Conservation (phyloP, 805 yeast species). For the Saccharomycopsis sp. region DNA sequence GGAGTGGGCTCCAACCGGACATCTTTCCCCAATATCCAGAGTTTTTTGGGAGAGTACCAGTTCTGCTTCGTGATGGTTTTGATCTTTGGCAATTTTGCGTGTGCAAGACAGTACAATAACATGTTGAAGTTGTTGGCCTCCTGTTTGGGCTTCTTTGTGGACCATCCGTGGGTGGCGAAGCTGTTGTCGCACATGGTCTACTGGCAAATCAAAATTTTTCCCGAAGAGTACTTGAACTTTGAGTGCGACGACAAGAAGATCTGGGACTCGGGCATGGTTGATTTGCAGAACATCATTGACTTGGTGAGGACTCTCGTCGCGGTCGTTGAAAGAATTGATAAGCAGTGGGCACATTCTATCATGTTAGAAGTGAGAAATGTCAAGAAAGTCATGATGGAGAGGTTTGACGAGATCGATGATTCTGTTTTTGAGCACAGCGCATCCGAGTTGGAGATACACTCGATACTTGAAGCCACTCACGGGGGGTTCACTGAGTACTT, state of each 20-base stretch:
- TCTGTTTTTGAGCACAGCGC: too few relatives aligned
- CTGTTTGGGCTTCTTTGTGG: neutral
- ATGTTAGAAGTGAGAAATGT: too few relatives aligned
- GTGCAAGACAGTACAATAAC: conserved; percentile 41
- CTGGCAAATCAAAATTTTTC: neutral
- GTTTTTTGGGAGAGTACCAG: conserved; percentile 46
- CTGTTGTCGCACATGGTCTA: neutral
- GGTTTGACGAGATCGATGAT: neutral
- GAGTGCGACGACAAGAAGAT: neutral
- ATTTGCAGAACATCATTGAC: neutral
- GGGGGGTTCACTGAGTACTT: neutral
- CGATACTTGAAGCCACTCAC: neutral
- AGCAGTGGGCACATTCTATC: too few relatives aligned
- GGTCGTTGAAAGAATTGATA: neutral
- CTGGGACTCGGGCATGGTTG: conserved; percentile 1
- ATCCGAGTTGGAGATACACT: too few relatives aligned
- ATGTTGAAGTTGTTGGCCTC: neutral
- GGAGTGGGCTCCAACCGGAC: too few relatives aligned
- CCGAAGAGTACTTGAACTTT: neutral
- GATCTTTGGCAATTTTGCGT: conserved; percentile 53
- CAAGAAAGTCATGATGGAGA: neutral
- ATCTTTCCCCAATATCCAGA: conserved; percentile 30
- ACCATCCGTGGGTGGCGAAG: neutral
- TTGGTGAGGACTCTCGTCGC: neutral
- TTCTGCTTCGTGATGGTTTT: conserved; percentile 40